Evolutionary conservation across 345 rosid genomes (phyloP), one percentile per base, ranked within the genome.

Genomic region (Gossypium turneri): DNA sequence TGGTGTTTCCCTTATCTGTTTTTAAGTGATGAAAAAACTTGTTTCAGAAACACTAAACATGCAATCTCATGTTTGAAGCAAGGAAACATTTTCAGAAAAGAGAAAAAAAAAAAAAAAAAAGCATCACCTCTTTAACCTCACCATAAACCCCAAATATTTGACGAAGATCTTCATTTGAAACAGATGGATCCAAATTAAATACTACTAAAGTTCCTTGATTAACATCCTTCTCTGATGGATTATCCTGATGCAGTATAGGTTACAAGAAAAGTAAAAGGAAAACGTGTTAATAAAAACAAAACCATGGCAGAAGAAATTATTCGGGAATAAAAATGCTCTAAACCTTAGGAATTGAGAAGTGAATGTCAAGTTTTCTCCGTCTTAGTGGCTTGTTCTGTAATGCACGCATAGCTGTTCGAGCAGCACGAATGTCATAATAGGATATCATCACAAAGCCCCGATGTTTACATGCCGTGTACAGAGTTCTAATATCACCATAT

Each of bases 311-410:
- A 78, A 56, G 1, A 10, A 60, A 34, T 8, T 22, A 51, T 24
- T 19, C 3, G 34, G 19, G 50, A 20, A 48, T 29, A 47, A 62
- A 34, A 45, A 4, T 66, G 57, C 2, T 43, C 47, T n/a, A 62
- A 79, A 89, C 96, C 93, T 90, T 90, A 6, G 96, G 96, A 83
- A 90, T 90, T 9, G 96, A 90, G 84, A 87, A 90, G 79, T 90
- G 96, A 74, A 90, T 90, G 81, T 90, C 96, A 64, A 90, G 92
- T 67, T 90, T 90, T 79, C 96, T 90, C 71, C 90, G 79, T 22
- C 88, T 81, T 11, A 91, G 81, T 11, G 91, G 86, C 86, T 86
- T 89, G 82, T 86, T 83, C 77, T 88, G 92, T 75, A 91, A 80
- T 0, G 85, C 82, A 68, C 97, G 88, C 92, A 91, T 88, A 66